These are phyloP conservation scores for Stellera chamaejasme DNA, from an alignment of 345 rosid species.

Conservation along the genomic window DNA sequence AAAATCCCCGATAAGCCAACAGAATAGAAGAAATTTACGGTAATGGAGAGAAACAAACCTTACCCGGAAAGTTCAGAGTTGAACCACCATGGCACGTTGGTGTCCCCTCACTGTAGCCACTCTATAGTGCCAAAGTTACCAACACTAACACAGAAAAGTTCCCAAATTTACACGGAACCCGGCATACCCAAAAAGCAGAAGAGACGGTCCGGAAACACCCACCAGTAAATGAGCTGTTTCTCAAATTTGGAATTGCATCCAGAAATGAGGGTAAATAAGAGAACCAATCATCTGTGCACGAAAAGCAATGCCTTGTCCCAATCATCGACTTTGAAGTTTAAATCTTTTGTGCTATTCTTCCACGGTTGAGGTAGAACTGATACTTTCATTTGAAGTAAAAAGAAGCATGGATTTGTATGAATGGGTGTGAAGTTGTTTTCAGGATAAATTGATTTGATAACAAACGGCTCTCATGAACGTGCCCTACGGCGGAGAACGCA, in stretches of 20 bases:
- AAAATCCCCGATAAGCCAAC: neutral
- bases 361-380: neutral
- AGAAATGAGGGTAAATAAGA: neutral
- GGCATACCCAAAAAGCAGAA: constrained; percentile 8
- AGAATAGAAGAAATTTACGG: neutral
- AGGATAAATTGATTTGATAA: too few relatives aligned
- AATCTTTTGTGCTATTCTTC: neutral
- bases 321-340: constrained; percentile 8
- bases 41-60: constrained; percentile 7
- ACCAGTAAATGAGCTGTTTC: constrained; percentile 17
- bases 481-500: neutral
- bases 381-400: neutral
- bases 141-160: constrained; percentile 5
- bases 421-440: too few relatives aligned
- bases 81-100: constrained; percentile 1
- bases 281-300: neutral
- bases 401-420: too few relatives aligned
- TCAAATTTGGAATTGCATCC: constrained; percentile 11
- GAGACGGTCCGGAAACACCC: constrained; percentile 7
- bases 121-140: constrained; percentile 10
- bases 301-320: constrained; percentile 7
- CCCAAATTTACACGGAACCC: constrained; percentile 9
- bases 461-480: neutral
- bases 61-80: constrained; percentile 8
- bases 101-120: constrained; percentile 9